phyloP scores from a whole-genome alignment of 257 asterid genomes.

The Solanum dulcamara region DNA sequence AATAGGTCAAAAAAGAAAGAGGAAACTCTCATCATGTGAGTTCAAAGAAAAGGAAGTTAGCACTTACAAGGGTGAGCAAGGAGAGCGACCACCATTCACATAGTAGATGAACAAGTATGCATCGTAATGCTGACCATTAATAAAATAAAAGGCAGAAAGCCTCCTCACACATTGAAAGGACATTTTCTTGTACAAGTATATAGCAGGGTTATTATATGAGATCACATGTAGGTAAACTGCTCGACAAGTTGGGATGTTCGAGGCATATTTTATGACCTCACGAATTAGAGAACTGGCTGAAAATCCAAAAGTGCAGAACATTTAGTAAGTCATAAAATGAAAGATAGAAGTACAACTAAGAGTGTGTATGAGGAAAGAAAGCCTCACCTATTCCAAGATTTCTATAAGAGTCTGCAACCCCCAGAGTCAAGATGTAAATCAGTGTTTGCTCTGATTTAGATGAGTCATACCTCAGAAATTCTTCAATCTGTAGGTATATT shows the following conservation, averaged over 20 bases:
- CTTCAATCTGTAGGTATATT: conserved; percentile 47
- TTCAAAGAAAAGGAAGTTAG: neutral
- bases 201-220: conserved; percentile 85
- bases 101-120: conserved; percentile 88
- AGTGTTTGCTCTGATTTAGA: conserved; percentile 65
- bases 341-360: neutral
- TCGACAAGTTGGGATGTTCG: conserved; percentile 51
- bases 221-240: conserved; percentile 97
- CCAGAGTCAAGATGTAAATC: conserved; percentile 80
- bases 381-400: conserved; percentile 77
- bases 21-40: neutral
- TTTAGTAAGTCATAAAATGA: conserved; percentile 5
- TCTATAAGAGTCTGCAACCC: conserved; percentile 82
- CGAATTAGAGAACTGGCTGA: conserved; percentile 77
- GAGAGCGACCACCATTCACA: conserved; percentile 90
- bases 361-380: neutral
- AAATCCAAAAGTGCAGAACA: conserved; percentile 16
- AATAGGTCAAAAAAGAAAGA: neutral
- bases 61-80: conserved; percentile 94
- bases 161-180: conserved; percentile 69
- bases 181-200: conserved; percentile 84
- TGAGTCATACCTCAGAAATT: conserved; percentile 57
- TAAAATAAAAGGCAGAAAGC: conserved; percentile 62
- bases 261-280: conserved; percentile 74
- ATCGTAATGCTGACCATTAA: conserved; percentile 78